Base-by-base conservation (phyloP, 2,329 filamentous ascomycete genomes). In the Neofusicoccum laricinum region DNA sequence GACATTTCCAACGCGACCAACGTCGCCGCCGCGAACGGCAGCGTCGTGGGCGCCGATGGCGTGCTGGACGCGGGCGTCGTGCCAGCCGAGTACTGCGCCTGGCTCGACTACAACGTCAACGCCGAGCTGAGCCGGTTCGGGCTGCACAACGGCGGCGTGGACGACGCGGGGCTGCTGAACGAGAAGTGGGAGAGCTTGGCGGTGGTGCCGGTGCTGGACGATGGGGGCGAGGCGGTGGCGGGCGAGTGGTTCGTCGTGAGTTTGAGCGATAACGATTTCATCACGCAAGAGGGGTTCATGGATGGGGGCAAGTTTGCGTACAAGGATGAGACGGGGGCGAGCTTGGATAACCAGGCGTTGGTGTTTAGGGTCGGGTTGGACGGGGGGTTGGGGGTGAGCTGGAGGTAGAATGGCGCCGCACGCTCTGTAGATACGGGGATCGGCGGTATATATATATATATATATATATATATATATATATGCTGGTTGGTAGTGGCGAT, bases 141-240 rank as follows among this genome's bases (percentile, higher is more conserved):
- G 0, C 75, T 90, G 3, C 87, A 89, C 69, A 92, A 92, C 69
- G 89, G 89, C 2, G 89, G 88, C 0, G 77, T 75, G 0, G 83
- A 88, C 68, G 84, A 90, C 70, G 70, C 76, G 0, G 77, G 74
- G 0, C 75, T 92, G 40, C 71, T 92, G 72, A 91, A 92, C 69
- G 89, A 92, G 80, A 92, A 92, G 72, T 92, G 90, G 90, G 90
- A 93, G 78, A 86, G 84, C 19, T 76, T 92, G 53, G 85, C 86
- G 2, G 72, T 91, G 25, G 81, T 87, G 2, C 87, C 88, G 2
- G 73, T 76, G 0, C 83, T 86, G 6, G 73, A 76, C 43, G 72
- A 75, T 21, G 80, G 85, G 64, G 83, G 85, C 30, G 85, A 90
- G 72, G 15, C 12, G 32, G 32, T 30, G 2, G 45, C 50, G 58